Evolutionary conservation across 1,284 basidiomycete species (phyloP).

Genomic region (Agaricales sp.): DNA sequence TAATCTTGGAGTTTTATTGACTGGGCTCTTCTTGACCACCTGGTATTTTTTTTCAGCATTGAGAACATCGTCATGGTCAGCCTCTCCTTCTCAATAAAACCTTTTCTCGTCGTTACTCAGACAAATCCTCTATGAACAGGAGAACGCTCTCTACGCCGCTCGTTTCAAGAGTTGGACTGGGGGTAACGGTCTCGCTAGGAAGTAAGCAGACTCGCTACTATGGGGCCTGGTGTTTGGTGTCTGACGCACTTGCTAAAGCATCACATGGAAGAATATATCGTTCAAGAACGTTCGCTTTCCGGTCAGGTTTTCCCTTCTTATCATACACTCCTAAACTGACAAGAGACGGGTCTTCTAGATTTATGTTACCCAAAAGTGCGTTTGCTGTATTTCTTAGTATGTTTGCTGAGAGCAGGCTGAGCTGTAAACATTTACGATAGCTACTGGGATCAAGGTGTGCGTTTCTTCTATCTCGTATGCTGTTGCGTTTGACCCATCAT

Average conservation of each 20-base stretch:
- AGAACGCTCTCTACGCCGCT: slow-evolving; percentile 43
- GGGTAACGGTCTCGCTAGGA: slow-evolving; percentile 44
- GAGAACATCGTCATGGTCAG: slow-evolving; percentile 49
- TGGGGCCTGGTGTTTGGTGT: too few relatives aligned
- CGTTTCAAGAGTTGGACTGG: slow-evolving; percentile 65
- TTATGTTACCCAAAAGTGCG: slow-evolving; percentile 56
- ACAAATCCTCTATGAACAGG: too few relatives aligned
- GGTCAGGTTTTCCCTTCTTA: slow-evolving; percentile 27
- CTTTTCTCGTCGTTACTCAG: too few relatives aligned
- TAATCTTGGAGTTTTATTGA: background rate
- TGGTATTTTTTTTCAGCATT: slow-evolving; percentile 24
- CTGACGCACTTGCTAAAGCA: slow-evolving; percentile 19
- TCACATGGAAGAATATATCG: slow-evolving; percentile 48
- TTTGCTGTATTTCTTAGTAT: too few relatives aligned
- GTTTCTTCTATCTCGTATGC: background rate
- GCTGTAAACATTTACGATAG: background rate
- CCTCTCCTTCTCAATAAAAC: slow-evolving; percentile 24
- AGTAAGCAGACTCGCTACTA: slow-evolving; percentile 31
- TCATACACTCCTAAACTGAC: background rate
- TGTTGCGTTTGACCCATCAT: background rate
- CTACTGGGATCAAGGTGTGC: background rate
- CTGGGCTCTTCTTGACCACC: background rate
- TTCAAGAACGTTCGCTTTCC: slow-evolving; percentile 46
- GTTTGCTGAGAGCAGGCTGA: too few relatives aligned
- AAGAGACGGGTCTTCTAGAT: too few relatives aligned